These are phyloP conservation scores for Penicillium waksmanii DNA, from an alignment of 495 filamentous ascomycete species.

Conservation along the genomic window DNA sequence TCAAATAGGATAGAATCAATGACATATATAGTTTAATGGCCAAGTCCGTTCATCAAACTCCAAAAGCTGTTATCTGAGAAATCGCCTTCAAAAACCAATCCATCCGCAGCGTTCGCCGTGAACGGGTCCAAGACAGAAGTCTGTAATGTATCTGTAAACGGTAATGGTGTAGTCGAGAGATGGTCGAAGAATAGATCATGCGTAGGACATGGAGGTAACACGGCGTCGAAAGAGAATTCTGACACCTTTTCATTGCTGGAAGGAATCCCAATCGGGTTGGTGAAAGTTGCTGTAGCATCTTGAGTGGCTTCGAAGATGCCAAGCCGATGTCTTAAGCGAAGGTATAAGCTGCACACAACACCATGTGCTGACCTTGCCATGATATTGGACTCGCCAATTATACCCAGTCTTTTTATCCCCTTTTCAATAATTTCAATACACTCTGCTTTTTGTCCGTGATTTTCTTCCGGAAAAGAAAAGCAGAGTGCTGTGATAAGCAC, in stretches of 20 bases:
- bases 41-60: slow-evolving; percentile 12
- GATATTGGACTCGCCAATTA: slow-evolving; percentile 50
- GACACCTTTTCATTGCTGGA: slow-evolving; percentile 9
- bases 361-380: slow-evolving; percentile 57
- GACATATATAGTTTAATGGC: slow-evolving; percentile 9
- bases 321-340: slow-evolving; percentile 12
- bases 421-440: slow-evolving; percentile 56
- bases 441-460: slow-evolving; percentile 41
- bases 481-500: slow-evolving; percentile 63
- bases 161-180: slow-evolving; percentile 23
- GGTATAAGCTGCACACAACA: slow-evolving; percentile 37
- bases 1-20: slow-evolving; percentile 14
- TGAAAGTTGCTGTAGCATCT: slow-evolving; percentile 11
- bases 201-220: slow-evolving; percentile 58
- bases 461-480: slow-evolving; percentile 55
- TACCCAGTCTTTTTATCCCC: slow-evolving; percentile 55
- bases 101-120: slow-evolving; percentile 17
- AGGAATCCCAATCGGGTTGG: slow-evolving; percentile 9
- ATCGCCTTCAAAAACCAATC: slow-evolving; percentile 49
- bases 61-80: slow-evolving; percentile 50
- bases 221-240: slow-evolving; percentile 38
- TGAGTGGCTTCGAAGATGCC: slow-evolving; percentile 15
- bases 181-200: slow-evolving; percentile 58
- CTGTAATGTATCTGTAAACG: slow-evolving; percentile 16
- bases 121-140: slow-evolving; percentile 24